Evolutionary conservation across 495 filamentous ascomycete species (phyloP).

Genomic region (Xylaria acuta): DNA sequence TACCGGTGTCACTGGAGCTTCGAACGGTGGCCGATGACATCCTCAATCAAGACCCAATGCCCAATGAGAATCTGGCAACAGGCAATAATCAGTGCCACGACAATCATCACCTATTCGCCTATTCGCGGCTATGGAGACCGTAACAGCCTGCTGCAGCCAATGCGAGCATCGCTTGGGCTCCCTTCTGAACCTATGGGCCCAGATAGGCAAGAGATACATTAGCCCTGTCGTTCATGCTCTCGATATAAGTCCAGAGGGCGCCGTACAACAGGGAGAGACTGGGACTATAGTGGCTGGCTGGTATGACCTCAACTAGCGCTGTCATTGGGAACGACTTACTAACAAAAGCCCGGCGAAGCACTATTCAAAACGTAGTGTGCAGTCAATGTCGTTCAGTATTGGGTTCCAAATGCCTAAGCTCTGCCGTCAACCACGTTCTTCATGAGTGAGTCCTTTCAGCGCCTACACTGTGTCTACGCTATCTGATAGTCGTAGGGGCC

Average conservation of each 20-base stretch:
- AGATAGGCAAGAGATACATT: slow-evolving; percentile 51
- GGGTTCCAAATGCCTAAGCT: slow-evolving; percentile 40
- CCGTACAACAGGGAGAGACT: slow-evolving; percentile 34
- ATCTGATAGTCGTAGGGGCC: slow-evolving; percentile 33
- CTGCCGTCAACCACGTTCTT: slow-evolving; percentile 45
- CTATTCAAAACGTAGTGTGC: slow-evolving; percentile 44
- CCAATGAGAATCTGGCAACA: background rate
- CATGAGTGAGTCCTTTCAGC: slow-evolving; percentile 36
- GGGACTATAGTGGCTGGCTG: slow-evolving; percentile 44
- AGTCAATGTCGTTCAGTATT: slow-evolving; percentile 33
- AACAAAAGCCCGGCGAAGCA: slow-evolving; percentile 27
- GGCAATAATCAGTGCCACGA: background rate
- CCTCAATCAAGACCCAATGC: background rate
- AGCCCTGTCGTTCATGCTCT: slow-evolving; percentile 44
- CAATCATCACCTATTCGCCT: background rate
- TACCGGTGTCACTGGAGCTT: background rate
- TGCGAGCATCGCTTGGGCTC: slow-evolving; percentile 45
- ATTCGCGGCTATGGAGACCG: slow-evolving; percentile 37
- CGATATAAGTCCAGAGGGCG: slow-evolving; percentile 28
- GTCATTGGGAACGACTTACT: slow-evolving; percentile 3
- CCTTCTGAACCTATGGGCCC: slow-evolving; percentile 52
- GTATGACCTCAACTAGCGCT: slow-evolving; percentile 30
- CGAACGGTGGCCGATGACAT: background rate
- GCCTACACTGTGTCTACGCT: background rate
- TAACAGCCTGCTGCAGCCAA: slow-evolving; percentile 46